Evolutionary conservation across 306 rosid genomes (phyloP).

Genomic region (Astragalus membranaceus): DNA sequence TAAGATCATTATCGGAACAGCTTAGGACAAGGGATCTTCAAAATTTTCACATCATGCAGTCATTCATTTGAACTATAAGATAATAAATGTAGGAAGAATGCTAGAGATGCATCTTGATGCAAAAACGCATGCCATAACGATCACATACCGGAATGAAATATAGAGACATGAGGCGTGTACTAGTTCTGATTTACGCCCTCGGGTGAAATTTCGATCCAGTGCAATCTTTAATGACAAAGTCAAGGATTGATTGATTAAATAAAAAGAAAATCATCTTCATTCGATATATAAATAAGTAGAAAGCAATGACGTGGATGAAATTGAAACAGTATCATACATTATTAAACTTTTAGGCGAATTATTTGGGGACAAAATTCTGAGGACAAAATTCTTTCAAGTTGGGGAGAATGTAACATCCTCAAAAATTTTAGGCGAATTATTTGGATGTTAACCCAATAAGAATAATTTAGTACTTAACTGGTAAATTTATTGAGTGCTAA

Average conservation of each 20-base stretch:
- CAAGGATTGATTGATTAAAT: constrained; percentile 6
- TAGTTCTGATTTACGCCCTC: constrained; percentile 64
- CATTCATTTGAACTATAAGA: neutral
- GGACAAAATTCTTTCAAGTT: too few species aligned
- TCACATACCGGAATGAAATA: constrained; percentile 67
- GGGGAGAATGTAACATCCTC: too few species aligned
- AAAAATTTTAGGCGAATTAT: too few species aligned
- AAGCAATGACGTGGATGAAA: neutral
- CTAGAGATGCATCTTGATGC: neutral
- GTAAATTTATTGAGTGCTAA: too few species aligned
- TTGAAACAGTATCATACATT: constrained; percentile 28
- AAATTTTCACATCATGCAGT: neutral
- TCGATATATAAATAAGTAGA: neutral
- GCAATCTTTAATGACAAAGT: constrained; percentile 50
- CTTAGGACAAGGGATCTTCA: neutral
- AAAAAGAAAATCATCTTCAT: neutral
- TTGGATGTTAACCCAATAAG: too few species aligned
- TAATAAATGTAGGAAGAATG: neutral
- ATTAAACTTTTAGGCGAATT: too few species aligned
- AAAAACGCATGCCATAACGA: neutral
- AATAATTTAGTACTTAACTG: too few species aligned
- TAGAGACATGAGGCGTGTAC: constrained; percentile 82
- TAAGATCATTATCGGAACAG: constrained; percentile 1
- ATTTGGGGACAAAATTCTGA: too few species aligned
- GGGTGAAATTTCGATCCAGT: constrained; percentile 60